Evolutionary conservation across 225 moss, liverwort and hornwort species (phyloP), one percentile per base, ranked within the genome.

Genomic region (Bryum argenteum): DNA sequence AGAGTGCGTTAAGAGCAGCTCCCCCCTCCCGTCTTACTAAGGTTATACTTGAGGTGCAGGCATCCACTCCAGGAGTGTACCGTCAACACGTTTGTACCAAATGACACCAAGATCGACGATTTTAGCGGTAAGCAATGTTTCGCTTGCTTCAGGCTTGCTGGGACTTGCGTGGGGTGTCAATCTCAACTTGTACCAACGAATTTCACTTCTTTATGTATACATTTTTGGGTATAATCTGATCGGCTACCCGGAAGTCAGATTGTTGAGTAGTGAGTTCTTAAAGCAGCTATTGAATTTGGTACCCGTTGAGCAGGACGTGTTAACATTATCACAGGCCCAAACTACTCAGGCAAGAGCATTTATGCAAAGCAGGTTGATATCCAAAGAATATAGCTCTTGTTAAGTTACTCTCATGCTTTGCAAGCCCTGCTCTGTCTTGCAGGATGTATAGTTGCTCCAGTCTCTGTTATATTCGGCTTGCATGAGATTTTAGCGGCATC

Each of bases 61-160:
- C 97, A 98, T 88, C 78, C 89, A 71, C 89, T 98, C 43, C 97
- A 98, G 78, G 97, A 98, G 75, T 89, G 91, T 71, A 89, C 87
- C 19, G 84, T 94, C 26, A 88, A 92, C 65, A 91, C 85, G 65
- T 98, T 92, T 71, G 92, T 98, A 33, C 97, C 97, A 10, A 98
- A 98, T 66, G 91, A 94, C 69, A 94, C 92, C 42, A 62, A 80
- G 52, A 84, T 92, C 66, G 73, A 72, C 53, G 70, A 76, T 16
- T 78, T 61, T 42, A 76, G 76, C 83, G 91, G 96, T 95, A 63
- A 48, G 74, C 15, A n/a, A 14, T n/a, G n/a, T 68, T 71, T 43
- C 40, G 42, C 22, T 67, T 21, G 3, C 51, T 51, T 44, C 63
- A 53, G 45, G 20, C 39, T 13, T 39, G 44, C 64, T 28, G 28